Percentiles rank a stretch among this genome's conserved stretches.
phyloP scores from a whole-genome alignment of 2,329 filamentous ascomycete genomes.

The Teratosphaeria gauchensis region DNA sequence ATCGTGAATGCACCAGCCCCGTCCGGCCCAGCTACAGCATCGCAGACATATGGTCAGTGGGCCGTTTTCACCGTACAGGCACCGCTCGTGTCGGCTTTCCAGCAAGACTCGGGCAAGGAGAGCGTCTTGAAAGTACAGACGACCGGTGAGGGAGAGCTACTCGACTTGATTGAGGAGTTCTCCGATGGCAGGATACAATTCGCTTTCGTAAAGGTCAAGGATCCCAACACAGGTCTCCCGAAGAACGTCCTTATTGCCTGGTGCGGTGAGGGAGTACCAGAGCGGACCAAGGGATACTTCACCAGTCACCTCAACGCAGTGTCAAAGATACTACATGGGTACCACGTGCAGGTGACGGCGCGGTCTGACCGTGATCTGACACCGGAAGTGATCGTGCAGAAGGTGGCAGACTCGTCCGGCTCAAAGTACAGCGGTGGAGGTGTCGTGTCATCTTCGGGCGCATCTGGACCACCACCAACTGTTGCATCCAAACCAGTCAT shows the following conservation, averaged over 20 bases:
- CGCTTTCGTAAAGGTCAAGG: slow-evolving; percentile 91
- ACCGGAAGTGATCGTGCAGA: slow-evolving; percentile 79
- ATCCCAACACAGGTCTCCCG: slow-evolving; percentile 79
- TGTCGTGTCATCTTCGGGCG: slow-evolving; percentile 30
- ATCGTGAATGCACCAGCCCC: slow-evolving; percentile 53
- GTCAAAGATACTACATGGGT: slow-evolving; percentile 85
- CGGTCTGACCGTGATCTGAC: slow-evolving; percentile 83
- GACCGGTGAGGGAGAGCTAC: slow-evolving; percentile 85
- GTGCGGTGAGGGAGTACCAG: slow-evolving; percentile 96
- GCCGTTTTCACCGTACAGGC: slow-evolving; percentile 88
- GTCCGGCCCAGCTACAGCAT: slow-evolving; percentile 50
- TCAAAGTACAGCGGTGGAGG: slow-evolving; percentile 77
- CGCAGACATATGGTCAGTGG: slow-evolving; percentile 84
- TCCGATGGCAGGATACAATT: slow-evolving; percentile 95
- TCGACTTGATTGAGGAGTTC: slow-evolving; percentile 88
- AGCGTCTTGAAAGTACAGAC: slow-evolving; percentile 90
- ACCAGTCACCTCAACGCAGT: slow-evolving; percentile 86
- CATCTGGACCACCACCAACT: slow-evolving; percentile 54
- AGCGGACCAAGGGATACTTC: slow-evolving; percentile 96
- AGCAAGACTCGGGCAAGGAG: slow-evolving; percentile 76
- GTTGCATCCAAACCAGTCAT: slow-evolving; percentile 87
- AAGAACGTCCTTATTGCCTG: slow-evolving; percentile 92
- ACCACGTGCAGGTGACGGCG: slow-evolving; percentile 95
- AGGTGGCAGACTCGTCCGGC: slow-evolving; percentile 88
- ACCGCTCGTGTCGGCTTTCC: slow-evolving; percentile 85